Conservation (phyloP, 169 alveolate genomes). For the Blepharisma undulans region DNA sequence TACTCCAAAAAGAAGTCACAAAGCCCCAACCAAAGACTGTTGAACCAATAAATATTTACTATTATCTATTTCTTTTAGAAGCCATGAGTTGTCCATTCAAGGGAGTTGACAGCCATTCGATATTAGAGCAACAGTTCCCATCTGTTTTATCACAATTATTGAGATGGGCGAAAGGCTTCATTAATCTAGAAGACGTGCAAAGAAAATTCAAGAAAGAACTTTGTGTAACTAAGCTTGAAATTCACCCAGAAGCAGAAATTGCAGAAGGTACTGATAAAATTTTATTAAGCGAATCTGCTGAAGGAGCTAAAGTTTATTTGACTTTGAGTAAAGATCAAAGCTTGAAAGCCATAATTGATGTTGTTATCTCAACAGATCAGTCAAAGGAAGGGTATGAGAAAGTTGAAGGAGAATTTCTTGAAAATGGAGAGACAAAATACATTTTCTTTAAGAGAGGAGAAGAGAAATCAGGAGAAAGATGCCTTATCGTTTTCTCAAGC, state of each 20-base stretch:
- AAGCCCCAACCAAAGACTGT: not conserved
- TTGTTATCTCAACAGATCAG: not conserved
- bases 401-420: not conserved
- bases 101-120: not conserved
- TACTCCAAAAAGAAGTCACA: not conserved
- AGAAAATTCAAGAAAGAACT: not conserved
- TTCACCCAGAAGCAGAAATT: not conserved
- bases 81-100: constrained; percentile 1
- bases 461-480: not conserved
- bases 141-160: not conserved
- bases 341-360: not conserved
- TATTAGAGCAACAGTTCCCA: not conserved
- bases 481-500: too few species aligned
- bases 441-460: not conserved
- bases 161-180: not conserved
- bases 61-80: not conserved
- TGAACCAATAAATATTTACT: not conserved
- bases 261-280: not conserved
- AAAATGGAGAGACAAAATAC: not conserved
- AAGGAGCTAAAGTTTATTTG: not conserved
- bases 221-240: not conserved
- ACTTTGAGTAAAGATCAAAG: not conserved
- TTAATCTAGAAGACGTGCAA: not conserved
- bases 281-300: not conserved
- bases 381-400: not conserved